Conservation (phyloP, 345 rosid species). For the Brassica carinata region DNA sequence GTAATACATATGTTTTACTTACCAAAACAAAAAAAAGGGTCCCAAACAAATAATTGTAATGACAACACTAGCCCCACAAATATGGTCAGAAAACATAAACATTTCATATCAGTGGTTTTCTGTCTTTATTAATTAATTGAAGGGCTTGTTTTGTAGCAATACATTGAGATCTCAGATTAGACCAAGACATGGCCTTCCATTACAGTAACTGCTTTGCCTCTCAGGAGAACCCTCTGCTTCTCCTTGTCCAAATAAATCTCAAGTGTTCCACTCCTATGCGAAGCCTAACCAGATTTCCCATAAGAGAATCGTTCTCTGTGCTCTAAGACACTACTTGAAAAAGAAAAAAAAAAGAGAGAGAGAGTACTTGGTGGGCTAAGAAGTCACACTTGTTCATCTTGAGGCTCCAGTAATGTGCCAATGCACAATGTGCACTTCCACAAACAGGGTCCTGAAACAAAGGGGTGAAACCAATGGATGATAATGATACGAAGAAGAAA, state of each 20-base stretch:
- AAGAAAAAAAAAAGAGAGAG: background rate
- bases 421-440: conserved; percentile 80
- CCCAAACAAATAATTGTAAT: background rate
- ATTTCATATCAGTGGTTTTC: background rate
- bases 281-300: conserved; percentile 50
- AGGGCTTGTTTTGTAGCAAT: background rate
- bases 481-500: background rate
- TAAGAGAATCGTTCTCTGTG: conserved; percentile 5
- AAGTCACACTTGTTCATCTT: conserved; percentile 66
- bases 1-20: background rate
- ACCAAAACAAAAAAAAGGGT: background rate
- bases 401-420: conserved; percentile 70
- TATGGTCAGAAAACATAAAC: background rate
- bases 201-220: conserved; percentile 63
- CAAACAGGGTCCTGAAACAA: conserved; percentile 70
- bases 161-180: conserved; percentile 23
- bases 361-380: conserved; percentile 59
- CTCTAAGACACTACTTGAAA: background rate
- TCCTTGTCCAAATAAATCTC: conserved; percentile 53
- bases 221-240: conserved; percentile 60
- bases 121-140: background rate
- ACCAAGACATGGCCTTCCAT: conserved; percentile 71
- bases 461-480: background rate
- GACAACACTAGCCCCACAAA: background rate
- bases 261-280: conserved; percentile 63